Percentiles rank a stretch among this genome's conserved stretches.
Evolutionary conservation across 2,329 filamentous ascomycete genomes (phyloP).

Genomic region (Penicillium sp.): DNA sequence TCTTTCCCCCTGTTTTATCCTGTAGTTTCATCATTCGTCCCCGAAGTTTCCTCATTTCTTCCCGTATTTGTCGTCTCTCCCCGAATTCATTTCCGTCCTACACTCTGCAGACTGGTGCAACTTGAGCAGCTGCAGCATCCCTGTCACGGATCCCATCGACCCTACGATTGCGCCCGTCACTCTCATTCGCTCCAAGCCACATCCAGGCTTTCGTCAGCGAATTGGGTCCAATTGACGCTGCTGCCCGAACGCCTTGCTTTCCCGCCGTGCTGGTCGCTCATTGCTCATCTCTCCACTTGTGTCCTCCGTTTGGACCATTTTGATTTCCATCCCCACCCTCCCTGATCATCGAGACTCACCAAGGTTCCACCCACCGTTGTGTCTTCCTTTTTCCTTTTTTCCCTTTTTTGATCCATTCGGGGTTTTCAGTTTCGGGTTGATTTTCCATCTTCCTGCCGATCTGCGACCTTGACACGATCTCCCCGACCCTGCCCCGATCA

Average conservation of each 20-base stretch:
- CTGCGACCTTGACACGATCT: slow-evolving; percentile 13
- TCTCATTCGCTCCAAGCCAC: slow-evolving; percentile 30
- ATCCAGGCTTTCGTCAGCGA: slow-evolving; percentile 29
- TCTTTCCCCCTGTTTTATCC: not conserved
- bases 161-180: slow-evolving; percentile 22
- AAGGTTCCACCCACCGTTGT: slow-evolving; percentile 17
- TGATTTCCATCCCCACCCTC: slow-evolving; percentile 25
- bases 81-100: slow-evolving; percentile 9
- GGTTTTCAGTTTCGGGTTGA: slow-evolving; percentile 2
- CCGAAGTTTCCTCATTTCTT: not conserved
- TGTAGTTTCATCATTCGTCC: not conserved
- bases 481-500: slow-evolving; percentile 3
- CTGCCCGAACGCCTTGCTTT: slow-evolving; percentile 40
- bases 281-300: slow-evolving; percentile 17
- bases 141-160: slow-evolving; percentile 32
- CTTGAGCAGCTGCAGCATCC: slow-evolving; percentile 31
- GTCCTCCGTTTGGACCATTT: slow-evolving; percentile 24
- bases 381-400: slow-evolving; percentile 2
- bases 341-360: slow-evolving; percentile 24
- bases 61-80: not conserved
- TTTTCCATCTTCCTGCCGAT: slow-evolving; percentile 15
- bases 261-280: slow-evolving; percentile 26
- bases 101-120: slow-evolving; percentile 24
- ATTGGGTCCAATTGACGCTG: slow-evolving; percentile 31
- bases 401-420: not conserved